Evolutionary conservation across 2,329 filamentous ascomycete genomes (phyloP), one percentile per base, ranked within the genome.

Genomic region (Beauveria scarabaeidicola): DNA sequence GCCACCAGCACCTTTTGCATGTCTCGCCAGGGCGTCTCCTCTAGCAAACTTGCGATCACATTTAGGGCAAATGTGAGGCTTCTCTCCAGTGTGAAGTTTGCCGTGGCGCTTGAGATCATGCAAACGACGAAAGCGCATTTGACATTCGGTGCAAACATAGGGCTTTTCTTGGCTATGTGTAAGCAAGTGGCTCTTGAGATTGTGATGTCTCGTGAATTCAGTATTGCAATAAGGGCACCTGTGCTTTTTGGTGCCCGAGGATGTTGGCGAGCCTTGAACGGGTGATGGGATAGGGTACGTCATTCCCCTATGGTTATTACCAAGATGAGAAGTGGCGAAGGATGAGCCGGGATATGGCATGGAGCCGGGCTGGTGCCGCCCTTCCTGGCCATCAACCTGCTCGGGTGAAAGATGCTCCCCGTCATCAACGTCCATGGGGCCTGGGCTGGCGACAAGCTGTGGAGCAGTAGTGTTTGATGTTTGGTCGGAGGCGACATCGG

Each of bases 121-220:
- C 55, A 97, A 79, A 64, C 94, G 86, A 59, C 94, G 85, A 74
- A 99, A 99, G 56, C 93, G 86, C 73, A 94, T 90, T 66, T 93
- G 85, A 72, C 94, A 99, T n/a, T 90, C 91, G 63, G 90, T 87
- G 70, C 94, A 99, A 29, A 94, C 84, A 69, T 94, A 99, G 0
- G 94, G 94, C 74, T 99, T 99, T 73, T 99, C 94, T 78, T 99
- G 93, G 68, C 92, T 97, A 73, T 97, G 94, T 0, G 94, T 97
- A 70, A 99, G 83, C 60, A 99, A 82, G 75, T 99, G 94, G 66
- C 91, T 97, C 76, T 97, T 99, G 29, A 97, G 82, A 69, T 99
- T 97, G 72, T 97, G 94, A 70, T 97, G 94, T 48, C 94, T 85
- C 29, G 94, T 99, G 67, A 99, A 99, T 69, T 96, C 94, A 5